Evolutionary conservation across 192 early-diverging fungal genomes (phyloP).

Genomic region (Hyaloraphidium curvatum): DNA sequence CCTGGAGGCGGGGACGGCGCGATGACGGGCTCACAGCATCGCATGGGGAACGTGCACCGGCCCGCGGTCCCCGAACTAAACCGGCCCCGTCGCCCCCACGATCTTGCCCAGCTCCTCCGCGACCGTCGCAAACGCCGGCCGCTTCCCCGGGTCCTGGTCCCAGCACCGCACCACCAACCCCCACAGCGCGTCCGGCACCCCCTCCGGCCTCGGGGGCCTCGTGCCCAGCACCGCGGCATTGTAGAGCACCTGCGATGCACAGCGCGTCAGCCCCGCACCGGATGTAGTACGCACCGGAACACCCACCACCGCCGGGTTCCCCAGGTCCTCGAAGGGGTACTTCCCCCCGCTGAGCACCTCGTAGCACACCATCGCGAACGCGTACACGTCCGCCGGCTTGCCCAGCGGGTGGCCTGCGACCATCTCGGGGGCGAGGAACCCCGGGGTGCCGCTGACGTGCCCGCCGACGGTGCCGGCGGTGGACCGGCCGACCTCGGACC

Average conservation of each 20-base stretch:
- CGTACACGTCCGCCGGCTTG: not conserved
- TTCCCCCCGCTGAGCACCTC: not conserved
- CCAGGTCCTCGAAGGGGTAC: not conserved
- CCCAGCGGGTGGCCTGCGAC: not conserved
- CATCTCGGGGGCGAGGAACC: not conserved
- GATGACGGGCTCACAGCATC: too few species aligned
- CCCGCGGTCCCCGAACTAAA: too few species aligned
- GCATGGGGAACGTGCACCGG: too few species aligned
- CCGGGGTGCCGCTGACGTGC: not conserved
- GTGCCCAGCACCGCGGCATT: not conserved
- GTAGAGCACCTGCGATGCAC: too few species aligned
- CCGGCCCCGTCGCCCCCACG: too few species aligned
- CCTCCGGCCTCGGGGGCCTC: not conserved
- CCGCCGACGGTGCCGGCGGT: not conserved
- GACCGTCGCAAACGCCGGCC: too few species aligned
- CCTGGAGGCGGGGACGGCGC: too few species aligned
- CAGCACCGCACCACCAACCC: not conserved
- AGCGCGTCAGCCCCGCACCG: too few species aligned
- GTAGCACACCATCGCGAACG: not conserved
- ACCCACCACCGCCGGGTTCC: not conserved
- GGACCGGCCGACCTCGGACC: not conserved
- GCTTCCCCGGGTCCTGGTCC: conserved; percentile 1
- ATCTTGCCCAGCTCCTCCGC: too few species aligned
- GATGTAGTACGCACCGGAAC: too few species aligned
- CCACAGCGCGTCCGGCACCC: not conserved